Evolutionary conservation across 2,329 filamentous ascomycete species (phyloP), one percentile per base, ranked within the genome.

Genomic region (Fusarium sp.): DNA sequence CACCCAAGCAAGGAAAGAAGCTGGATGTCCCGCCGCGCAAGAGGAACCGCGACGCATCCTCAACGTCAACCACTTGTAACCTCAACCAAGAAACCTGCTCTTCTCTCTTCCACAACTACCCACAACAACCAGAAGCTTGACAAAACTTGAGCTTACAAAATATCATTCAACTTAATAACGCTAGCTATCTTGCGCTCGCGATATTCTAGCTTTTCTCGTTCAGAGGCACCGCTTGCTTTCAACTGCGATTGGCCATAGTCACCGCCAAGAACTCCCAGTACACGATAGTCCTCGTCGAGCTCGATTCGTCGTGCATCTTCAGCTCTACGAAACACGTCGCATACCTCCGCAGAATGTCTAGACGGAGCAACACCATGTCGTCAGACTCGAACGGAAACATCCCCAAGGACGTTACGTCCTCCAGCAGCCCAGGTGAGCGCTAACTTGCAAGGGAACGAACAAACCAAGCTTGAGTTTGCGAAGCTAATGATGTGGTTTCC

Each of bases 291-390:
- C 17, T 56, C 38, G 7, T 24, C 26, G 17, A 52, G 17, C 31
- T 44, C 28, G 34, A 64, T 13, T 43, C 20, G 36, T 33, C 26
- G 22, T 17, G 43, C n/a, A 17, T 33, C 20, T 43, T 40, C 38
- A 57, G 34, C 31, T 61, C 36, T 14, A 40, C 38, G 15, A 28
- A 31, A 44, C 31, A 18, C 45, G 24, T 10, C n/a, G 13, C 28
- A 38, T 24, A 33, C 48, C 40, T 53, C 55, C 52, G 58, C 59
- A 79, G 43, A 75, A 92, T 92, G 90, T 91, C 90, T 66, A 90
- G 88, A 83, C 83, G 90, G 83, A 85, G 82, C 77, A 79, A 77
- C 66, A 81, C 79, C 68, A 82, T 76, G 63, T 71, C 75, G 24
- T 63, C 76, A 17, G 71, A 63, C 50, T 72, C 67, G 18, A 74